These are phyloP conservation scores for Pleurotus eryngii DNA, from an alignment of 768 basidiomycete genomes.

Conservation along the genomic window DNA sequence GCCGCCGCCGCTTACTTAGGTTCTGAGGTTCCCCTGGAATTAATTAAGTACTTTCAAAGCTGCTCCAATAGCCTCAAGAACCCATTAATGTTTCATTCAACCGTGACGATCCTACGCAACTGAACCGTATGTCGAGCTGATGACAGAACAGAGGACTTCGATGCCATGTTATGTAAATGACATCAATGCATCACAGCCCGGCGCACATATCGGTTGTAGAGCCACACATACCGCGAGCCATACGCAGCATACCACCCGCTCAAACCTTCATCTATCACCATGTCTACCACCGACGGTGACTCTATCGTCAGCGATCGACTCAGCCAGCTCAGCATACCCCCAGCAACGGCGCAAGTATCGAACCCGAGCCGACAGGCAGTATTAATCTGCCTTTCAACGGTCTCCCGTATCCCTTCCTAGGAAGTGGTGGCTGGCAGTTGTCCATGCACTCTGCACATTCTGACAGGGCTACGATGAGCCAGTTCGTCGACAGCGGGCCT, in stretches of 20 bases:
- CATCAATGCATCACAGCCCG: too few relatives aligned
- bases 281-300: conserved; percentile 1
- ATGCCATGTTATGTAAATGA: too few relatives aligned
- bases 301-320: background rate
- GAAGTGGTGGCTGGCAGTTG: background rate
- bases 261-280: background rate
- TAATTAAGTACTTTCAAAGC: background rate
- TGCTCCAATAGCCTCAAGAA: background rate
- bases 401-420: background rate
- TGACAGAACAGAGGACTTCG: background rate
- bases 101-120: background rate
- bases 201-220: too few relatives aligned
- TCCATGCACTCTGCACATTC: background rate
- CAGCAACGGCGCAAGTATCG: background rate
- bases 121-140: background rate
- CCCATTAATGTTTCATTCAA: background rate
- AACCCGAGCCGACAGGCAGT: background rate
- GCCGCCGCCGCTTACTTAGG: background rate
- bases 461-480: background rate
- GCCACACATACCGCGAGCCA: background rate
- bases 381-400: conserved; percentile 3
- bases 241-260: background rate
- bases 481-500: background rate
- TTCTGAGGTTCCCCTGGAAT: background rate
- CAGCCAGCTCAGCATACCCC: conserved; percentile 5